Conservation (phyloP, 768 basidiomycete genomes). For the Leucocoprinus leucothites region DNA sequence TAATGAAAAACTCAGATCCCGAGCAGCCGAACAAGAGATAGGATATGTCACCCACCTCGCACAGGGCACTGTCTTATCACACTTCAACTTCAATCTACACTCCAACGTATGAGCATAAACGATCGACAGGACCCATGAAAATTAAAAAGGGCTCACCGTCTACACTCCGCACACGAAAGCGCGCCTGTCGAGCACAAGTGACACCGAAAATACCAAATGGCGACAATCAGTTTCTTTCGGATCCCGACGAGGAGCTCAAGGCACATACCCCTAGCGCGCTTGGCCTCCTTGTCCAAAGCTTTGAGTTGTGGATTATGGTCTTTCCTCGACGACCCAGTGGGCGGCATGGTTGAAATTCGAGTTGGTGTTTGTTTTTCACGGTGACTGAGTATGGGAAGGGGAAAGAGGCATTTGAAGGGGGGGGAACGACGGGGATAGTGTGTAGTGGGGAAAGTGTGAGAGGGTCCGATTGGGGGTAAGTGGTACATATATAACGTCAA, state of each 20-base stretch:
- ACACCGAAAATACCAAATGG: background rate
- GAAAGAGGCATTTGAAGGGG: slow-evolving; percentile 1
- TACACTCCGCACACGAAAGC: slow-evolving; percentile 61
- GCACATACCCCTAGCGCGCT: slow-evolving; percentile 51
- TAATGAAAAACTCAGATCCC: too few species aligned
- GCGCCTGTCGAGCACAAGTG: slow-evolving; percentile 34
- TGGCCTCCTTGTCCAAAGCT: slow-evolving; percentile 63
- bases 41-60: slow-evolving; percentile 35
- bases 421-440: background rate
- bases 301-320: slow-evolving; percentile 39
- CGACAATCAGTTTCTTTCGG: background rate
- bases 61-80: slow-evolving; percentile 68
- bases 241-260: background rate
- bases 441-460: background rate
- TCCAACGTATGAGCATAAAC: background rate
- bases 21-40: slow-evolving; percentile 4
- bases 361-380: too few species aligned
- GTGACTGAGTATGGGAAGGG: background rate
- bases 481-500: background rate
- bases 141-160: slow-evolving; percentile 40
- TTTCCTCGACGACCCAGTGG: slow-evolving; percentile 40
- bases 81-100: slow-evolving; percentile 64
- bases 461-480: background rate
- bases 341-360: background rate
- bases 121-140: background rate